A percentile compares a stretch with the other conserved stretches of the same genome.
Evolutionary conservation across 1,139 yeast genomes (phyloP).

Genomic region (Taphrina populina): DNA sequence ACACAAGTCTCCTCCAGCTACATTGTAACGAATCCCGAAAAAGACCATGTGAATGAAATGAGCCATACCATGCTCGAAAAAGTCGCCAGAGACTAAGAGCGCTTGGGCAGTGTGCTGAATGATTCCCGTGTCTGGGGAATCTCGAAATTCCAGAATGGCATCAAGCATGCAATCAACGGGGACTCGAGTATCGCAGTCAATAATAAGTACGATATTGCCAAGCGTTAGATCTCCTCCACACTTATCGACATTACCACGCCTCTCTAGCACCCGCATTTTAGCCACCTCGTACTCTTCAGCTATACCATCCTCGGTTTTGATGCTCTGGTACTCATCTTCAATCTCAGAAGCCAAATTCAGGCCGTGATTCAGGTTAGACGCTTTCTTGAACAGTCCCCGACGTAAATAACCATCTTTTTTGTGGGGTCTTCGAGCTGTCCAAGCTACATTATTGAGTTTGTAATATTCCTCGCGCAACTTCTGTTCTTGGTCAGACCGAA

Average conservation of each 20-base stretch:
- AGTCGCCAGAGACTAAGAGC: conserved; percentile 36
- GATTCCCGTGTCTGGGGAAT: conserved; percentile 38
- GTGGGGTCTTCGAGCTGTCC: conserved; percentile 38
- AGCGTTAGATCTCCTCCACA: conserved; percentile 35
- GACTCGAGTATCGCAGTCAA: conserved; percentile 38
- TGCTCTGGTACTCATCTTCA: conserved; percentile 35
- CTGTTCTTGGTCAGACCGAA: conserved; percentile 36
- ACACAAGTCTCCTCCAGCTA: conserved; percentile 38
- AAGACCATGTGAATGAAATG: conserved; percentile 38
- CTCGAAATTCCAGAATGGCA: conserved; percentile 37
- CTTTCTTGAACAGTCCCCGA: conserved; percentile 32
- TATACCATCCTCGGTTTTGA: conserved; percentile 35
- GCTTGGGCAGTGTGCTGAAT: conserved; percentile 37
- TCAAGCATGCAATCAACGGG: conserved; percentile 38
- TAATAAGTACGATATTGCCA: conserved; percentile 37
- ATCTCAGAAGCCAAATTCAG: conserved; percentile 34
- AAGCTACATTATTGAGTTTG: conserved; percentile 35
- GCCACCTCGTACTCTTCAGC: conserved; percentile 34
- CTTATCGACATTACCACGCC: conserved; percentile 13
- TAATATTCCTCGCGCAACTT: conserved; percentile 34
- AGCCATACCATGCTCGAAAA: conserved; percentile 38
- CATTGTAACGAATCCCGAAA: conserved; percentile 37
- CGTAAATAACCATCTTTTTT: conserved; percentile 36
- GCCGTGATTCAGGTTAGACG: conserved; percentile 31
- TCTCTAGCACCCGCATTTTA: conserved; percentile 1